These are phyloP conservation scores for Ceratobasidium sp. DNA, from an alignment of 1,284 basidiomycete species.

Conservation along the genomic window DNA sequence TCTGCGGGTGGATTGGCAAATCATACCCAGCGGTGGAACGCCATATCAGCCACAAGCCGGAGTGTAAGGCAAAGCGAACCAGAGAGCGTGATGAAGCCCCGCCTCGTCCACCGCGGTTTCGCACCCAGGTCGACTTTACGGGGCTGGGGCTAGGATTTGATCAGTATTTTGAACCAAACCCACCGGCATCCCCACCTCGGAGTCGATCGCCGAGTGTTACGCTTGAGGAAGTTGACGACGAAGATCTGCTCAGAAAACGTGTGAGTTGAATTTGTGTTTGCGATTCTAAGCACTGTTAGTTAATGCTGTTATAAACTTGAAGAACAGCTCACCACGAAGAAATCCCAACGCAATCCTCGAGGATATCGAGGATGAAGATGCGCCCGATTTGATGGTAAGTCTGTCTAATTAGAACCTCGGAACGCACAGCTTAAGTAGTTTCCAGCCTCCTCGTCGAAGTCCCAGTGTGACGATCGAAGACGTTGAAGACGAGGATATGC, in stretches of 20 bases:
- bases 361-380: too few species aligned
- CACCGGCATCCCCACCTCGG: not conserved
- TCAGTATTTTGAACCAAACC: not conserved
- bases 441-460: not conserved
- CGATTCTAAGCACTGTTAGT: not conserved
- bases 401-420: not conserved
- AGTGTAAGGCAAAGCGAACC: not conserved
- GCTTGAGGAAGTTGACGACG: constrained; percentile 4
- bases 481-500: constrained; percentile 1
- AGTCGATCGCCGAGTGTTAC: not conserved
- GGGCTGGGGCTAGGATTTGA: too few species aligned
- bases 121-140: not conserved
- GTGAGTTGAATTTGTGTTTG: not conserved
- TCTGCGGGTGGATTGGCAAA: not conserved
- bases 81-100: not conserved
- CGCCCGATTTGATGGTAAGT: too few species aligned
- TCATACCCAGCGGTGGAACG: not conserved
- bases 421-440: not conserved
- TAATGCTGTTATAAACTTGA: too few species aligned
- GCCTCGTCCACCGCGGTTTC: not conserved
- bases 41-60: not conserved
- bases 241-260: not conserved
- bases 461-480: not conserved
- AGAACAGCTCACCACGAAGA: too few species aligned
- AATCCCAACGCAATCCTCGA: too few species aligned